Evolutionary conservation across 257 asterid species (phyloP).

Genomic region (Fraxinus anomala): DNA sequence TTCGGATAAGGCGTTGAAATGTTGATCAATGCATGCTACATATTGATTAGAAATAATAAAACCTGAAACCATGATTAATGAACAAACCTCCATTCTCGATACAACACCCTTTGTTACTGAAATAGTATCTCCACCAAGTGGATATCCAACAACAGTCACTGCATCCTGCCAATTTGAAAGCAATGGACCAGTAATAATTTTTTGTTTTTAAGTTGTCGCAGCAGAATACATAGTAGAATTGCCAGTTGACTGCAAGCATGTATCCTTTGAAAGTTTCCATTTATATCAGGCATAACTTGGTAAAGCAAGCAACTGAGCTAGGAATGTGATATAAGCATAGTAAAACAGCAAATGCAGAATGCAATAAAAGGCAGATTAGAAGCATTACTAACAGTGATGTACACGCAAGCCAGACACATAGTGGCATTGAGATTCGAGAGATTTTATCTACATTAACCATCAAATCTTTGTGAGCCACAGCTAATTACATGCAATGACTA

Average conservation of each 20-base stretch:
- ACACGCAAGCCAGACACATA: not conserved
- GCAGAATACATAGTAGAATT: not conserved
- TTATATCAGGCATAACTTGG: slow-evolving; percentile 1
- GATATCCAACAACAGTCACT: slow-evolving; percentile 96
- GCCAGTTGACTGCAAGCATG: slow-evolving; percentile 14
- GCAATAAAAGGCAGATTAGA: slow-evolving; percentile 5
- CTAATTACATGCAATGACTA: not conserved
- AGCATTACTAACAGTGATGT: not conserved
- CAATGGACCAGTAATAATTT: slow-evolving; percentile 12
- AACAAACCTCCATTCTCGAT: slow-evolving; percentile 90
- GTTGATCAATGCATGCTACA: not conserved
- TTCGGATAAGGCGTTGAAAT: slow-evolving; percentile 18
- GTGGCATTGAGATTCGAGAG: slow-evolving; percentile 6
- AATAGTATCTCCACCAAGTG: slow-evolving; percentile 98
- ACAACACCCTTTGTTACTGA: slow-evolving; percentile 99
- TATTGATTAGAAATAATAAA: not conserved
- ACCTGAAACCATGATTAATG: slow-evolving; percentile 23
- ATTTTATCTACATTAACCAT: not conserved
- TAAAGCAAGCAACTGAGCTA: slow-evolving; percentile 11
- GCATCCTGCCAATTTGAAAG: slow-evolving; percentile 62
- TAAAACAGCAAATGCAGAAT: not conserved
- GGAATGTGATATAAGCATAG: slow-evolving; percentile 5
- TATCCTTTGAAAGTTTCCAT: slow-evolving; percentile 14
- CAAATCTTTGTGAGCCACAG: not conserved
- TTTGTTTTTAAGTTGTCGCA: slow-evolving; percentile 5